Base-by-base conservation (phyloP, 805 yeast species). In the Vanderwaltozyma polyspora region DNA sequence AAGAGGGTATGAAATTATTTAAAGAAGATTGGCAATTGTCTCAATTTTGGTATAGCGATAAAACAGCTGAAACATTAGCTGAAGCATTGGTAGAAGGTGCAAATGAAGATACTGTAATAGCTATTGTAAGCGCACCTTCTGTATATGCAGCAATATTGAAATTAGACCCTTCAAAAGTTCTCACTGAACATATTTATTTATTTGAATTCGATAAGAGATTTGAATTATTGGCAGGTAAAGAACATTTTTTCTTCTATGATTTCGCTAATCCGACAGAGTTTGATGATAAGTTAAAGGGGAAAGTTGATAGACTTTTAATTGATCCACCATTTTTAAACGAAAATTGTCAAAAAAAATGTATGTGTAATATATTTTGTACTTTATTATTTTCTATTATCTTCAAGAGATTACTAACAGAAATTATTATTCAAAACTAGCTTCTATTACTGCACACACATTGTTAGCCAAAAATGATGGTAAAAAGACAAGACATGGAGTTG, bases 11-110 rank as follows among this genome's bases (percentile, higher is more conserved):
- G 57, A 83, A 78, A 34, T 66, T 74, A 25, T 86, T 86, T 56
- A 67, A 80, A 51, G 95, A 86, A 57, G 94, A 86, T 58, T 86
- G 96, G 96, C 91, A 84, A 51, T 65, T 87, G 25, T 84, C 94
- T 1, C 96, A 86, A 57, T 86, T 86, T 60, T 86, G 96, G 86
- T 86, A 84, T 51, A 62, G 69, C 37, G 87, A 84, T 40, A 59
- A 63, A 3, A 86, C 95, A 1, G 86, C 95, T 0, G 68, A 67
- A 33, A 51, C 59, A 1, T 55, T 84, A 14, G 91, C 84, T 1
- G 71, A 70, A 40, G 91, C 83, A 6, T 62, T 85, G 28, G 57
- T 85, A 11, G 82, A 77, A 24, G 91, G 84, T 6, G 91, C 93
- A 1, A 80, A 77, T 44, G 68, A 68, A 35, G 66, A 70, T 25